Percentiles rank a stretch among this genome's conserved stretches.
Conservation (phyloP, 305 asterid genomes). For the Solanum aculeatissimum region DNA sequence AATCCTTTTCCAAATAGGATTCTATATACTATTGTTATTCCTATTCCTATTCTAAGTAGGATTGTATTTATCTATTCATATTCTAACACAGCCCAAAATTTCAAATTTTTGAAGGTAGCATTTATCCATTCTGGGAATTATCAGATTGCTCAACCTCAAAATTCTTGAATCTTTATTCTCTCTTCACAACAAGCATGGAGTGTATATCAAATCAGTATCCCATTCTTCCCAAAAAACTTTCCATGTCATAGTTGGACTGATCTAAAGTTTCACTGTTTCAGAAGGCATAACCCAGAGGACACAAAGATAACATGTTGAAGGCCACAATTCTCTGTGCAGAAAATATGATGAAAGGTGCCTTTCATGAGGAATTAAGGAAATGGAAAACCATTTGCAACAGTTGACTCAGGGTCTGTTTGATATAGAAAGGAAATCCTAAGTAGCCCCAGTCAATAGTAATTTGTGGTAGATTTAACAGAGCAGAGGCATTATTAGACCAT, state of each 20-base stretch:
- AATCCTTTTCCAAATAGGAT: too few relatives aligned
- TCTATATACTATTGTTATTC: too few relatives aligned
- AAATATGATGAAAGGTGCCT: background rate
- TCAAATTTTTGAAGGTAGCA: background rate
- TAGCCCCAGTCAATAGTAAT: background rate
- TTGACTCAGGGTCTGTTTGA: background rate
- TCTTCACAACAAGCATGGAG: background rate
- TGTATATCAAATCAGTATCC: background rate
- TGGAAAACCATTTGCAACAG: background rate
- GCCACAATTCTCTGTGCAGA: background rate
- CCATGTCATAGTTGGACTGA: background rate
- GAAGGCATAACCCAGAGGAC: background rate
- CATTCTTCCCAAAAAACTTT: background rate
- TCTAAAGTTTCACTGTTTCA: background rate
- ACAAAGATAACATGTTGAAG: background rate
- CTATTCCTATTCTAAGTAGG: too few relatives aligned
- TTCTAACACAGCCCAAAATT: too few relatives aligned
- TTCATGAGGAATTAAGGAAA: background rate
- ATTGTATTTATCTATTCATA: too few relatives aligned
- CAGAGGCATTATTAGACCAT: background rate
- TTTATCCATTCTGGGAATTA: background rate
- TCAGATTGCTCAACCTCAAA: background rate
- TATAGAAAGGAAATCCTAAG: background rate
- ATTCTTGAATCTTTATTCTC: background rate
- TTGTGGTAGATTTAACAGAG: background rate